Evolutionary conservation across 2,329 filamentous ascomycete genomes (phyloP).

Genomic region (Metarhizium robertsii): DNA sequence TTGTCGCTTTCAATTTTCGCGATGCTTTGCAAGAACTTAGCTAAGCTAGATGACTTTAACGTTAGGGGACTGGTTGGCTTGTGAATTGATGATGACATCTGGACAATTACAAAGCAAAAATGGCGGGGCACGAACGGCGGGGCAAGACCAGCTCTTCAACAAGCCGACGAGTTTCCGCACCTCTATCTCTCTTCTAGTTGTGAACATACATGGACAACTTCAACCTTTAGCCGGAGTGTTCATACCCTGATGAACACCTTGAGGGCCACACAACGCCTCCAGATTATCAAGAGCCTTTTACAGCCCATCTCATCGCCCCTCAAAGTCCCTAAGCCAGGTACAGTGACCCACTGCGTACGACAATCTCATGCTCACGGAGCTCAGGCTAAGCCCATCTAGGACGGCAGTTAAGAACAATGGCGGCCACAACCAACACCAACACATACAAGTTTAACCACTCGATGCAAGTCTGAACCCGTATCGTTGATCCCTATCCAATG

Average conservation of each 20-base stretch:
- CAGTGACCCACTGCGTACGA: neutral
- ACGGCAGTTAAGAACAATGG: constrained; percentile 31
- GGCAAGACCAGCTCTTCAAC: neutral
- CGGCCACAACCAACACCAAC: constrained; percentile 60
- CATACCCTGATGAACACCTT: constrained; percentile 14
- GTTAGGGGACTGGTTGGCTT: too few species aligned
- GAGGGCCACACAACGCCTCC: constrained; percentile 17
- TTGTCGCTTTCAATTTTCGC: too few species aligned
- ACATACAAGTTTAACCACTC: constrained; percentile 85
- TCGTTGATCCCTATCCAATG: neutral
- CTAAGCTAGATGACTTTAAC: too few species aligned
- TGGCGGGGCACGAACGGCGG: neutral
- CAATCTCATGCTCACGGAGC: neutral
- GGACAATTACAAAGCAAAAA: too few species aligned
- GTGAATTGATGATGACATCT: too few species aligned
- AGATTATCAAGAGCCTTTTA: constrained; percentile 13
- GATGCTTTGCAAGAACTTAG: too few species aligned
- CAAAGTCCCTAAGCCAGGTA: constrained; percentile 5
- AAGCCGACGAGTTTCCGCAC: too few species aligned
- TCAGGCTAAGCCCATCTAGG: constrained; percentile 1
- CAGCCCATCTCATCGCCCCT: constrained; percentile 5
- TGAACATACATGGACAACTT: neutral
- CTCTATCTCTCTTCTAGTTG: neutral
- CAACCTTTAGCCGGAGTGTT: neutral
- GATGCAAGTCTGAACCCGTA: constrained; percentile 47